phyloP scores from a whole-genome alignment of 2,329 filamentous ascomycete genomes.

The Diaporthe eres region DNA sequence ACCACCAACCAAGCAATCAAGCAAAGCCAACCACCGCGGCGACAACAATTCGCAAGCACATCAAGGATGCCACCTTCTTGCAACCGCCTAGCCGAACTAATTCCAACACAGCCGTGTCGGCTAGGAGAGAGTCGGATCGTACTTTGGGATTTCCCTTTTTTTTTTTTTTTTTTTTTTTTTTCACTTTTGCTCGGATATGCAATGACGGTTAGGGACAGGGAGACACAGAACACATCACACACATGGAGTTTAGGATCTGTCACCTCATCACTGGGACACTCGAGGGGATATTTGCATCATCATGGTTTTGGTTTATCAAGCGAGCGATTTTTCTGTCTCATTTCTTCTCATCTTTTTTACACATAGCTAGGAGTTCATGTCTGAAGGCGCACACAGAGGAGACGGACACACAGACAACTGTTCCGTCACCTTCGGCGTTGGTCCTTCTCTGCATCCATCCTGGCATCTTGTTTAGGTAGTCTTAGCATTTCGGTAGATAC shows the following conservation, averaged over 20 bases:
- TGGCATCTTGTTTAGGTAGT: slow-evolving; percentile 35
- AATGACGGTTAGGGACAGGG: slow-evolving; percentile 3
- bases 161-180: too few relatives aligned
- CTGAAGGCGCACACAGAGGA: slow-evolving; percentile 32
- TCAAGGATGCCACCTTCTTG: slow-evolving; percentile 11
- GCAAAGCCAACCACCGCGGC: not conserved
- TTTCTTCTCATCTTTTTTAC: not conserved
- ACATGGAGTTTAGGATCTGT: slow-evolving; percentile 16
- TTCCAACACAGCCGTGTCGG: not conserved
- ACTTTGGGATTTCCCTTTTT: not conserved
- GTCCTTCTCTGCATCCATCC: slow-evolving; percentile 25
- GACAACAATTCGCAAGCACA: slow-evolving; percentile 7
- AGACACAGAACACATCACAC: slow-evolving; percentile 15
- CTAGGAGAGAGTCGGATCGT: not conserved
- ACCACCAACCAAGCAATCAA: not conserved
- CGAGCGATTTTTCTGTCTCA: not conserved
- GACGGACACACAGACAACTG: not conserved
- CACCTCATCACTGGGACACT: slow-evolving; percentile 13
- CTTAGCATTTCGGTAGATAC: slow-evolving; percentile 35
- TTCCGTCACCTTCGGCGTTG: slow-evolving; percentile 27
- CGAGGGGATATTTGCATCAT: not conserved
- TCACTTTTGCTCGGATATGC: not conserved
- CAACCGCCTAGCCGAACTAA: not conserved
- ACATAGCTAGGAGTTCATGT: slow-evolving; percentile 34
- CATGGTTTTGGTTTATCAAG: slow-evolving; percentile 17